Evolutionary conservation across 176 grass and related monocot species (phyloP).

Genomic region (Rhynchospora pubera): DNA sequence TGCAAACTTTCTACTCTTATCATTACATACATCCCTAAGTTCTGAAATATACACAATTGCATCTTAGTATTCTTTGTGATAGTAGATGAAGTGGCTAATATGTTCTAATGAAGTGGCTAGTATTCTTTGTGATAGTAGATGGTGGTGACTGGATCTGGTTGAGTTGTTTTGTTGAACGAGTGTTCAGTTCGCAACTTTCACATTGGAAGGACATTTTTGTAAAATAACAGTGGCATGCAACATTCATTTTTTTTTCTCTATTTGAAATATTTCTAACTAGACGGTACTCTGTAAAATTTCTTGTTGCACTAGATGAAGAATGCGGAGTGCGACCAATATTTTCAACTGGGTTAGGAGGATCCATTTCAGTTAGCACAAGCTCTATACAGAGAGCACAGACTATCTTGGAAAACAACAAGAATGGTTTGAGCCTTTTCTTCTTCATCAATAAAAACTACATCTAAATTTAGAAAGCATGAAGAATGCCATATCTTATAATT

Average conservation of each 20-base stretch:
- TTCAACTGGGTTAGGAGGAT: constrained; percentile 44
- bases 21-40: background rate
- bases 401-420: constrained; percentile 26
- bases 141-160: background rate
- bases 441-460: background rate
- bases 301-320: constrained; percentile 27
- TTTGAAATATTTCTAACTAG: background rate
- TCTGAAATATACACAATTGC: background rate
- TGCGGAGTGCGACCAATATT: constrained; percentile 34
- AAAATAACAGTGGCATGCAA: background rate
- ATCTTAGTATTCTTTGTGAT: background rate
- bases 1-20: background rate
- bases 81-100: background rate
- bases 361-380: constrained; percentile 32
- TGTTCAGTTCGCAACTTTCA: background rate
- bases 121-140: background rate
- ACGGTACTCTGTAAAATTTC: background rate
- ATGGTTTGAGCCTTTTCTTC: background rate
- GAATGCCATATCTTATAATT: background rate
- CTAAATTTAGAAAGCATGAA: background rate
- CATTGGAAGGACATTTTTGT: background rate
- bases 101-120: background rate
- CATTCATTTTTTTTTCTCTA: background rate
- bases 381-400: constrained; percentile 52
- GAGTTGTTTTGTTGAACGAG: background rate